phyloP scores from a whole-genome alignment of 805 yeast species.

The Saturnispora silvae region DNA sequence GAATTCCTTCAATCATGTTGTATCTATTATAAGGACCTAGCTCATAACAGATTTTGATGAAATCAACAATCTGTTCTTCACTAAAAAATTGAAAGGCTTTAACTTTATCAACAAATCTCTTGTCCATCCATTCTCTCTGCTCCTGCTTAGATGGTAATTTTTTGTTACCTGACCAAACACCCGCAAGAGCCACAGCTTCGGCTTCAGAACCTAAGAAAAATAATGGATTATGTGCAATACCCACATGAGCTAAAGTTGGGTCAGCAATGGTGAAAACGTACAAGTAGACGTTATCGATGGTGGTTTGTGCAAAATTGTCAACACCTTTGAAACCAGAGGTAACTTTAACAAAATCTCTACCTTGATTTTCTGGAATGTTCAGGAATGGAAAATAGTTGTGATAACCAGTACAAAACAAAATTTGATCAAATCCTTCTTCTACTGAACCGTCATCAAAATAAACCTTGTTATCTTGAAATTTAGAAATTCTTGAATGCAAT shows the following conservation, averaged over 20 bases:
- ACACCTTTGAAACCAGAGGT: slow-evolving; percentile 28
- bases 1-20: slow-evolving; percentile 6
- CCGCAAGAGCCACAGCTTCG: slow-evolving; percentile 41
- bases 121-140: slow-evolving; percentile 14
- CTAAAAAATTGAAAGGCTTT: slow-evolving; percentile 13
- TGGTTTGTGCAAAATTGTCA: slow-evolving; percentile 10
- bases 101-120: slow-evolving; percentile 10
- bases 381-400: slow-evolving; percentile 34
- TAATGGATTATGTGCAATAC: slow-evolving; percentile 32
- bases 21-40: slow-evolving; percentile 10
- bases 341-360: slow-evolving; percentile 12
- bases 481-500: slow-evolving; percentile 23
- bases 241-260: slow-evolving; percentile 32
- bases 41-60: slow-evolving; percentile 8
- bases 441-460: slow-evolving; percentile 26
- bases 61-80: slow-evolving; percentile 11
- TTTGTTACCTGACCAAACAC: slow-evolving; percentile 39
- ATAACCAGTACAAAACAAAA: slow-evolving; percentile 42
- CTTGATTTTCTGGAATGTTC: slow-evolving; percentile 19
- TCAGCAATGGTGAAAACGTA: slow-evolving; percentile 30
- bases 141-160: slow-evolving; percentile 28
- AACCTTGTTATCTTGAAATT: slow-evolving; percentile 21
- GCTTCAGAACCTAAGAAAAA: slow-evolving; percentile 41
- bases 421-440: slow-evolving; percentile 26
- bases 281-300: slow-evolving; percentile 18